These are phyloP conservation scores for Rhizopogon sp. DNA, from an alignment of 768 basidiomycete species.

Conservation along the genomic window DNA sequence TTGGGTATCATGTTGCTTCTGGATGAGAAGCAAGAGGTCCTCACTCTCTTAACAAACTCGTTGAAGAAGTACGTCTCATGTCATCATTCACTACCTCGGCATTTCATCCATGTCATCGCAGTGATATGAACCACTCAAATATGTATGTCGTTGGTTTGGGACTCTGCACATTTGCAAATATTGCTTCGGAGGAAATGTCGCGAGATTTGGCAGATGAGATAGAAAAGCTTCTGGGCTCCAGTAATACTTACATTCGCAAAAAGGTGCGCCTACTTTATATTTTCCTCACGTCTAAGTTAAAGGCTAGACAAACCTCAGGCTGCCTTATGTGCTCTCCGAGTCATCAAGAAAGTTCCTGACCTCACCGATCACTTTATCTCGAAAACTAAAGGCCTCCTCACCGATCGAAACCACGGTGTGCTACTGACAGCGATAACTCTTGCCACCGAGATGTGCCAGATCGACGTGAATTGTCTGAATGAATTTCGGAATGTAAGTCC, in stretches of 20 bases:
- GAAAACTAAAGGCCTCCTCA: slow-evolving; percentile 86
- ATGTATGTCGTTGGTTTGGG: slow-evolving; percentile 98
- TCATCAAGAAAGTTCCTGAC: slow-evolving; percentile 95
- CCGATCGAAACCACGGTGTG: slow-evolving; percentile 96
- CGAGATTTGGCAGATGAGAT: slow-evolving; percentile 97
- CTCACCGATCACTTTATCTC: slow-evolving; percentile 86
- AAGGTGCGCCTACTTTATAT: slow-evolving; percentile 54
- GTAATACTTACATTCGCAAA: slow-evolving; percentile 98
- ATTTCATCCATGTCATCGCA: slow-evolving; percentile 27
- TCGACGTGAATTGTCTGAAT: slow-evolving; percentile 64
- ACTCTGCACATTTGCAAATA: slow-evolving; percentile 97
- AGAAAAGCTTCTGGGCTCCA: slow-evolving; percentile 93
- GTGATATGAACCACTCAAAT: slow-evolving; percentile 99
- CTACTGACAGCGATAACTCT: slow-evolving; percentile 92
- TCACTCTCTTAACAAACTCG: slow-evolving; percentile 96
- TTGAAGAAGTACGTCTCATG: slow-evolving; percentile 77
- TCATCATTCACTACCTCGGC: neutral
- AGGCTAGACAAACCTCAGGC: slow-evolving; percentile 48
- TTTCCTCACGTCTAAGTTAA: slow-evolving; percentile 2
- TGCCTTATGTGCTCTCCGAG: slow-evolving; percentile 88
- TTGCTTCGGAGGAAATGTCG: slow-evolving; percentile 99
- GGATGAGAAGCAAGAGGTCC: slow-evolving; percentile 96
- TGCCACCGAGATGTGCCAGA: slow-evolving; percentile 89
- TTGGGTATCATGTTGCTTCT: slow-evolving; percentile 96
- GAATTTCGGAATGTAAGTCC: slow-evolving; percentile 84